Evolutionary conservation across 2,329 filamentous ascomycete genomes (phyloP), one percentile per base, ranked within the genome.

Genomic region (Huntiella savannae): DNA sequence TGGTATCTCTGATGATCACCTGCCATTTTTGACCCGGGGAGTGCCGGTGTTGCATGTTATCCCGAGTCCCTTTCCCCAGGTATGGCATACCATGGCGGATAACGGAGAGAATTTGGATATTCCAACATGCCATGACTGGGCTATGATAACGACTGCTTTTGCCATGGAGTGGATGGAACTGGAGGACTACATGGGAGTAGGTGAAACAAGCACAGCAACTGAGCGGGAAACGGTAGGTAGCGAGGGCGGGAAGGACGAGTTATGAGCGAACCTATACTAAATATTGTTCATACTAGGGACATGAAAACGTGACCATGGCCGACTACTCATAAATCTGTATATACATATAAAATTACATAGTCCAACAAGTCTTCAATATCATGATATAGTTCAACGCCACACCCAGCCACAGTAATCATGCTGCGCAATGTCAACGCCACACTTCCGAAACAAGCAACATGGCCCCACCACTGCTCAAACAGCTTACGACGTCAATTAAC

Each of bases 31-130:
- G 69, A 66, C 66, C 33, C 73, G 84, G 33, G 91, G 91, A 1
- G 88, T 96, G 0, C 79, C 92, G 22, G 70, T 96, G 12, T 61
- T 98, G 49, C 91, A 98, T 62, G 61, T 98, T 19, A 96, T 98
- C 48, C 85, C 88, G 0, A 70, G 67, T 3, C 79, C 79, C 0
- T 96, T 96, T 58, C 87, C 87, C 0, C 40, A 53, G 0, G 81
- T 92, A 1, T 98, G 91, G 91, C 91, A 98, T 63, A 79, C 69
- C 1, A 75, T 86, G 55, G 65, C 77, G 0, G 91, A 98, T 57
- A 79, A 94, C 54, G 88, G 76, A 2, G 77, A 79, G 53, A 82
- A 96, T 62, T 63, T 98, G 47, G 85, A 98, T 59, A 65, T 79
- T 53, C 67, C 74, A 6, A 88, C 82, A 0, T 74, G 87, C 33